Evolutionary conservation across 768 basidiomycete genomes (phyloP), one percentile per base, ranked within the genome.

Genomic region (Suillus hirtellus): DNA sequence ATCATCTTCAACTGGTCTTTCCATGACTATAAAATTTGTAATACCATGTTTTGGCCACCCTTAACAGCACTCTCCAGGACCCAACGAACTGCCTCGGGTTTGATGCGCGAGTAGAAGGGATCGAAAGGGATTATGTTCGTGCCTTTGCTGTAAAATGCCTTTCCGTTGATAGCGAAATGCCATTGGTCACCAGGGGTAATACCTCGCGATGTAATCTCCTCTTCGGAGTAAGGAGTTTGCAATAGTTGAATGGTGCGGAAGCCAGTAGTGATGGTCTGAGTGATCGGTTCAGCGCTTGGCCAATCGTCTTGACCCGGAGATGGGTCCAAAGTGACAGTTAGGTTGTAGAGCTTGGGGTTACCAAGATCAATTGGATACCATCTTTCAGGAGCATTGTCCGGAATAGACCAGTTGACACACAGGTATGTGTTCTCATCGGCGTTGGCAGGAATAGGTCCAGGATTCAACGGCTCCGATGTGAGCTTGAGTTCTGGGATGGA

Each of bases 91-190:
- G 79, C 75, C 31, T 82, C 83, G 12, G 81, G 77, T 11, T 80
- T 79, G 14, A 77, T 81, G 46, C 86, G 75, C 37, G 83, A 73
- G 64, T 86, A 86, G 70, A 87, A 86, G 9, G 82, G 82, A 71
- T 87, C 86, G 65, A 85, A 86, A 1, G 86, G 86, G 62, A 87
- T 84, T 66, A 85, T 79, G 60, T 86, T 87, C 31, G 83, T 84
- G 10, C 86, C 85, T 10, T 80, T 75, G 58, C 78, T 81, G 63
- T 84, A 86, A 66, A 86, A 85, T 15, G 79, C 78, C 68, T 80
- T 80, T 11, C 86, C 85, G 59, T 87, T 86, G 62, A 87, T 77
- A 64, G 82, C 78, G 68, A 87, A 86, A 69, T 86, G 84, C 81
- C 84, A 86, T 66, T 86, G 79, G 65, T 87, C 84, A 8, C 85